Base-by-base conservation (phyloP, 345 rosid genomes). In the Eucalyptus globulus region DNA sequence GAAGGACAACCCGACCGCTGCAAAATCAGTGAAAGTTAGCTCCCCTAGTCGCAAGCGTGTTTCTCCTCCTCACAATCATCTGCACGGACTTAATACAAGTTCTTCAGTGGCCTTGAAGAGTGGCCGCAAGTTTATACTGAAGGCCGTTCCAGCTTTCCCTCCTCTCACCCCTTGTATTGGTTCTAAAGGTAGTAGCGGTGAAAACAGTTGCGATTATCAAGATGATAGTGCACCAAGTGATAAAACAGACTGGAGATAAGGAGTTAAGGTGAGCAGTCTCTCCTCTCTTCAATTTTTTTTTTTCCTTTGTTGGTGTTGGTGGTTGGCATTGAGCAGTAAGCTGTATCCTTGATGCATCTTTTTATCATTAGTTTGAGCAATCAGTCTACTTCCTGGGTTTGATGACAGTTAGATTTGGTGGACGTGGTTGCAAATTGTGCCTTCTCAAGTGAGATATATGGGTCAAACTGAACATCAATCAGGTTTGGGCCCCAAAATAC, bases 21-120 rank as follows among this genome's bases (percentile, higher is more conserved):
- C 81, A 67, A 83, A 92, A 87, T 54, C 95, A 80, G 93, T 94
- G 86, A 93, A 93, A 90, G 91, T 90, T 87, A 92, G 91, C 87
- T 95, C 96, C 45, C 97, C 96, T 17, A 94, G 89, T 65, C 88
- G 92, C 44, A 94, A 95, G 87, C 91, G 95, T 88, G 94, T 95
- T 89, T 94, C 95, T 87, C 94, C 95, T 88, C 95, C 96, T 49
- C 93, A 89, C 14, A 86, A 86, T 76, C 88, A 24, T 49, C 27
- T 67, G 51, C 90, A 87, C 9, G 92, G 87, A 88, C 87, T 86
- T 21, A 89, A 92, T 54, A 86, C 94, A 49, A 92, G 91, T 90
- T 90, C 94, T 89, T 91, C 95, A 49, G 91, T 89, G 34, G 88
- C 86, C 67, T 87, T 94, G 92, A 93, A 89, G 92, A 94, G 93